Evolutionary conservation across 208 protist genomes (phyloP).

Genomic region (Novymonas esmeraldas): DNA sequence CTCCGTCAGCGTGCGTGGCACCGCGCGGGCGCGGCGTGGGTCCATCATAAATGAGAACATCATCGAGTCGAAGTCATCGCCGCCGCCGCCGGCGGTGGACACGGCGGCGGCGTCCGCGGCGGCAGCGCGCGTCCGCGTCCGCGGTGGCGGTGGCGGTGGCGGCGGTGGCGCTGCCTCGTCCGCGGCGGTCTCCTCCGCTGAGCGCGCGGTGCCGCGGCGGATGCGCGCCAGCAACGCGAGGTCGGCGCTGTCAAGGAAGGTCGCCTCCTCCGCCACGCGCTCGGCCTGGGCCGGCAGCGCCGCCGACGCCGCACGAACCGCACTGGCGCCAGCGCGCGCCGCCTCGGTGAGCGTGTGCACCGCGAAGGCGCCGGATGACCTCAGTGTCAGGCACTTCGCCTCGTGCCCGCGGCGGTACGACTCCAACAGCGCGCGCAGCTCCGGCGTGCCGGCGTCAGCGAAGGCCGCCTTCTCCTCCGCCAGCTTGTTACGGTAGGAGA

Average conservation of each 20-base stretch:
- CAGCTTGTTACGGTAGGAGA: constrained; percentile 62
- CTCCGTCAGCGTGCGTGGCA: constrained; percentile 63
- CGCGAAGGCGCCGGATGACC: constrained; percentile 42
- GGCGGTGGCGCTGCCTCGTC: not conserved
- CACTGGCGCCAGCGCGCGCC: not conserved
- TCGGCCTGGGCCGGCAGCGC: constrained; percentile 5
- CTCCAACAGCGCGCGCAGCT: constrained; percentile 61
- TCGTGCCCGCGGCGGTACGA: constrained; percentile 44
- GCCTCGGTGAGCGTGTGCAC: constrained; percentile 25
- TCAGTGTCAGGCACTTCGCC: constrained; percentile 56
- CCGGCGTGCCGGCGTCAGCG: constrained; percentile 47
- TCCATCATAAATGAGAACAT: constrained; percentile 69
- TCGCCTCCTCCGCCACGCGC: not conserved
- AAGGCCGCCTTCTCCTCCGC: constrained; percentile 72
- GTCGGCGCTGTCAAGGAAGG: constrained; percentile 30
- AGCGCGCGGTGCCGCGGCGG: constrained; percentile 14
- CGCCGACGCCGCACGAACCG: not conserved
- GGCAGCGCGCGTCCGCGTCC: not conserved
- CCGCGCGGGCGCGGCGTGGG: constrained; percentile 63
- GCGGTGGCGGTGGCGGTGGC: not conserved
- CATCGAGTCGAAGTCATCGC: constrained; percentile 79
- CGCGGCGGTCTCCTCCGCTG: constrained; percentile 16
- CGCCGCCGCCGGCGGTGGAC: not conserved
- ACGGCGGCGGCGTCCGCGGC: constrained; percentile 12
- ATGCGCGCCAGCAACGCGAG: constrained; percentile 33